These are phyloP conservation scores for Apiospora sp. DNA, from an alignment of 2,329 filamentous ascomycete genomes.

Conservation along the genomic window DNA sequence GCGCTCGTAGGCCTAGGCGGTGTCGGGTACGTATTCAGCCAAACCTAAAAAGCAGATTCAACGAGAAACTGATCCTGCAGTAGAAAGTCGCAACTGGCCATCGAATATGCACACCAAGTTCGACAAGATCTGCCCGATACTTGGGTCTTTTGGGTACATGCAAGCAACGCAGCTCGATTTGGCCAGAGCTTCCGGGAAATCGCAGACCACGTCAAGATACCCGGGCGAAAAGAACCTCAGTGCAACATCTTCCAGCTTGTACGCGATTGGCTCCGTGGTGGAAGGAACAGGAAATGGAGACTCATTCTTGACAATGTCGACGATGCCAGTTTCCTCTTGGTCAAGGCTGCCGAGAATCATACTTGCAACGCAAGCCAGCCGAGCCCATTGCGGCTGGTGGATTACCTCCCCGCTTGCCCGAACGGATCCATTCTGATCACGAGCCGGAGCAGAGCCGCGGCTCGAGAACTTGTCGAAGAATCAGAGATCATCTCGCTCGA, in stretches of 20 bases:
- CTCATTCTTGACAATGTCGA: conserved; percentile 49
- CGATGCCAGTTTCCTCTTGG: conserved; percentile 30
- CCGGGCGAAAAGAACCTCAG: conserved; percentile 36
- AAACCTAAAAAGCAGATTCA: background rate
- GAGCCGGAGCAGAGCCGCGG: conserved; percentile 27
- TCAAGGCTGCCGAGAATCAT: background rate
- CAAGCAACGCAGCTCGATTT: conserved; percentile 17
- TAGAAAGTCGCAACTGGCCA: conserved; percentile 28
- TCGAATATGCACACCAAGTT: conserved; percentile 29
- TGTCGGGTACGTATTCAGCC: background rate
- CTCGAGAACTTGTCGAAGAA: conserved; percentile 31
- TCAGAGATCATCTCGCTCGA: conserved; percentile 38
- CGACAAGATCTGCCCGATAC: background rate
- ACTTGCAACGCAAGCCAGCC: background rate
- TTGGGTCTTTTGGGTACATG: conserved; percentile 47
- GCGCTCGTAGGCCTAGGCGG: conserved; percentile 25
- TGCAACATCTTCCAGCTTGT: conserved; percentile 39
- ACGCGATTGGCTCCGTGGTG: conserved; percentile 42
- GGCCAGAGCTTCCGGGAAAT: conserved; percentile 43
- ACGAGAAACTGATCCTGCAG: background rate
- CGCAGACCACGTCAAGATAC: conserved; percentile 40
- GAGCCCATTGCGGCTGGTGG: background rate
- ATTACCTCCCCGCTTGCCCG: background rate
- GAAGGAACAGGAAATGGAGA: conserved; percentile 42
- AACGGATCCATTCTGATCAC: conserved; percentile 43